Evolutionary conservation across 345 rosid genomes (phyloP), one percentile per base, ranked within the genome.

Genomic region (Euphorbia tirucalli): DNA sequence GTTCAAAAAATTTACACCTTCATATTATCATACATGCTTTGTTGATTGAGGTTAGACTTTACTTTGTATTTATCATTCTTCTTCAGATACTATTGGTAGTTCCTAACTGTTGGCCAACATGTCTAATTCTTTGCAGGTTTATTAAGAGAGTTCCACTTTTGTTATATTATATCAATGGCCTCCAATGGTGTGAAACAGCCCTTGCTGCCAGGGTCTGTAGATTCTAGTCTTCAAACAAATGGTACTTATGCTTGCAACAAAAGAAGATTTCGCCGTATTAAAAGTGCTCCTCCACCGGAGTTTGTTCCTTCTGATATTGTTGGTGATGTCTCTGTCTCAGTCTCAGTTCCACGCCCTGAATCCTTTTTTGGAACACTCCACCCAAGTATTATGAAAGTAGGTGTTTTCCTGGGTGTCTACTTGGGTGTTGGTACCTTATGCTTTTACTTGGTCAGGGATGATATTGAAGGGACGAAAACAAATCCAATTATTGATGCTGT

Each of bases 281-380:
- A 65, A 83, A 92, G 97, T 79, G 90, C 96, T 82, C 96, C 99
- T 30, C 78, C 79, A 5, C 79, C 86, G 13, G 92, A 88, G 22
- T 71, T 48, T n/a, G 15, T 59, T 74, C 75, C 70, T 60, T 64
- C 63, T 25, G 84, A 75, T 24, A 71, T 67, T 31, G 56, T 54
- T 0, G 78, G 43, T 39, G 25, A 52, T 52, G 79, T 63, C 2
- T 50, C 39, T 52, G 79, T 63, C 2, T 50, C 68, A 65, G 79
- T 63, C 2, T 50, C 68, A 65, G 64, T 81, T 22, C 84, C 81
- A 63, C 78, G 57, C 28, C 66, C 74, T 7, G 59, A 50, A 21
- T 76, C 91, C 55, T 71, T 81, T 75, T 81, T 82, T 22, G 76
- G 77, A 48, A 71, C 74, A 41, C 82, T 87, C 44, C 83, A 80